A percentile compares a stretch with the other conserved stretches of the same genome.
phyloP scores from a whole-genome alignment of 2,329 filamentous ascomycete species.

The Paraconiothyrium sp. region DNA sequence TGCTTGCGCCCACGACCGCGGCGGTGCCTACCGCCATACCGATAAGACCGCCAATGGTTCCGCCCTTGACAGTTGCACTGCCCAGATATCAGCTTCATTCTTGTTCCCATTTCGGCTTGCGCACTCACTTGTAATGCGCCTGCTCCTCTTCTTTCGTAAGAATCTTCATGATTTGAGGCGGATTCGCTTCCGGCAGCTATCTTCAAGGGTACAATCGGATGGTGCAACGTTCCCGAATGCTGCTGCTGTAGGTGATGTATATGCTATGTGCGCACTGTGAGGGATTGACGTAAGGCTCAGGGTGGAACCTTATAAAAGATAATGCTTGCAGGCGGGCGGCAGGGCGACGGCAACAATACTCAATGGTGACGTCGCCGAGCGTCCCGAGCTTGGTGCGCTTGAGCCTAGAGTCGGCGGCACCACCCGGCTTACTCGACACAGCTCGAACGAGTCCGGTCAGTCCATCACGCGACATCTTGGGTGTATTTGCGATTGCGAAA shows the following conservation, averaged over 20 bases:
- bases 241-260: not conserved
- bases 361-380: constrained; percentile 51
- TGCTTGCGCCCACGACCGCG: constrained; percentile 73
- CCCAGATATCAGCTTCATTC: constrained; percentile 22
- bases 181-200: not conserved
- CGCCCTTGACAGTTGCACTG: constrained; percentile 79
- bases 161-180: constrained; percentile 77
- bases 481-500: too few species aligned
- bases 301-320: constrained; percentile 40
- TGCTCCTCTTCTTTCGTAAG: constrained; percentile 92
- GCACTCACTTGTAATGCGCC: constrained; percentile 77
- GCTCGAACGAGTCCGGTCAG: constrained; percentile 11
- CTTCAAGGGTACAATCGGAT: not conserved
- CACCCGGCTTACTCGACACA: constrained; percentile 28
- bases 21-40: constrained; percentile 74
- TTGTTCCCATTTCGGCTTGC: not conserved
- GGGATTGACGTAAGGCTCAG: constrained; percentile 13
- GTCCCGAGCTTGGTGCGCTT: constrained; percentile 26
- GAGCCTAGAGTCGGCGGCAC: constrained; percentile 34
- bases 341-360: constrained; percentile 26
- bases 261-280: not conserved
- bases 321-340: constrained; percentile 23
- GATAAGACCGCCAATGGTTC: constrained; percentile 73
- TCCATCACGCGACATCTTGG: constrained; percentile 14
- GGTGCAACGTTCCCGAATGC: not conserved